Conservation (phyloP, 2,329 filamentous ascomycete genomes). For the Penicillium brasilianum region DNA sequence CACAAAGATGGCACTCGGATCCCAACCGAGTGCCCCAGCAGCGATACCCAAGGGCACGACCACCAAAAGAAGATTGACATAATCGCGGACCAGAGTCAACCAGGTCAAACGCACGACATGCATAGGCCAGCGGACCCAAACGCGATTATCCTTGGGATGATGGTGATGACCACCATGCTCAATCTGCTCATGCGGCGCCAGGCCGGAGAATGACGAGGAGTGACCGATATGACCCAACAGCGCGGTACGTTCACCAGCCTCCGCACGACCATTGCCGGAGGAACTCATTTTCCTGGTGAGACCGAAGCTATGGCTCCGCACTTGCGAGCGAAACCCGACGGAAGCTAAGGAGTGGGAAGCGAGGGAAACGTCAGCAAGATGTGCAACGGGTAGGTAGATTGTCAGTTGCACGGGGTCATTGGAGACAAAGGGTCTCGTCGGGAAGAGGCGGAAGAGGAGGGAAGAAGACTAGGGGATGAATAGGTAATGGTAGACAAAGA, state of each 20-base stretch:
- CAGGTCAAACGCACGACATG: constrained; percentile 48
- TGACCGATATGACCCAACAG: constrained; percentile 32
- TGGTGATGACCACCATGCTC: constrained; percentile 28
- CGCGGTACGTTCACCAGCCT: constrained; percentile 42
- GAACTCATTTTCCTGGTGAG: constrained; percentile 38
- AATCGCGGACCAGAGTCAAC: constrained; percentile 53
- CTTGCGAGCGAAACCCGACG: constrained; percentile 34
- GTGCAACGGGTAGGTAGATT: not conserved
- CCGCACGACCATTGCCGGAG: constrained; percentile 38
- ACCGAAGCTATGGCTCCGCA: constrained; percentile 40
- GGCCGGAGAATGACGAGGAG: constrained; percentile 26
- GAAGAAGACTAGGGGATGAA: too few relatives aligned
- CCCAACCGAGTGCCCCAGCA: constrained; percentile 63
- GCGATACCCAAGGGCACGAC: constrained; percentile 70
- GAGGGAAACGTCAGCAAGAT: not conserved
- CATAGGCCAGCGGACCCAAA: constrained; percentile 48
- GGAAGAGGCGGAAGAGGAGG: constrained; percentile 6
- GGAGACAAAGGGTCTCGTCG: not conserved
- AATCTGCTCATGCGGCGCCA: constrained; percentile 22
- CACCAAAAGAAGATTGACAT: constrained; percentile 65
- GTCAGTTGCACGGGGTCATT: not conserved
- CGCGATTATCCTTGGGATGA: constrained; percentile 43
- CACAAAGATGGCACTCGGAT: constrained; percentile 63
- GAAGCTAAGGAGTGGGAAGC: constrained; percentile 28
- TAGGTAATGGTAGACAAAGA: not conserved